Percentiles rank a stretch among this genome's conserved stretches.
phyloP scores from a whole-genome alignment of 176 grass and related monocot genomes.

The Phragmites australis region DNA sequence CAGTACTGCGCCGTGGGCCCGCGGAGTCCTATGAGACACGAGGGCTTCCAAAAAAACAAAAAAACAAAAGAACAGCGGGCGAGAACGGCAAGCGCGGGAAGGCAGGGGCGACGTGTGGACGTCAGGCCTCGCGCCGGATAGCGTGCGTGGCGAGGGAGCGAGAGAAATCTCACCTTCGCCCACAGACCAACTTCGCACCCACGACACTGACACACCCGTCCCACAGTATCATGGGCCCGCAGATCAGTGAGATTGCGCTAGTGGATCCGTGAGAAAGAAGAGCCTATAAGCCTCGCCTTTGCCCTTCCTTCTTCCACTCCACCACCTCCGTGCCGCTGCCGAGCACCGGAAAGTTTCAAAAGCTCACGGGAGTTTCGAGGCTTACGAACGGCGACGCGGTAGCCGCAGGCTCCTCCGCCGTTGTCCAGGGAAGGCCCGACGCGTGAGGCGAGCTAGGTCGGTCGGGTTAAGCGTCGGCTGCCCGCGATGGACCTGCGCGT shows the following conservation, averaged over 20 bases:
- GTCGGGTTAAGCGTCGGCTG: background rate
- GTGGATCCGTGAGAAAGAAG: too few relatives aligned
- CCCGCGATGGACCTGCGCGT: conserved; percentile 44
- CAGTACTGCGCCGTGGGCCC: background rate
- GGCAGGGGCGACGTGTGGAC: conserved; percentile 50
- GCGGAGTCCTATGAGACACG: background rate
- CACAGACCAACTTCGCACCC: rapidly evolving
- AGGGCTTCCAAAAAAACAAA: conserved; percentile 12
- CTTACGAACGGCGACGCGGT: too few relatives aligned
- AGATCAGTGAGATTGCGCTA: rapidly evolving
- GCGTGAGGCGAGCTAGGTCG: background rate
- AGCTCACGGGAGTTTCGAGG: conserved; percentile 24
- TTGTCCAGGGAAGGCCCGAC: background rate
- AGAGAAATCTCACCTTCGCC: background rate
- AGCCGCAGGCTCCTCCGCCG: conserved; percentile 1
- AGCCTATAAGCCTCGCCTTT: too few relatives aligned
- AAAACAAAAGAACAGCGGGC: background rate
- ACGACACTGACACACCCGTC: background rate
- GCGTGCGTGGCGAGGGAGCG: conserved; percentile 18
- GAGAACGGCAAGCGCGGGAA: background rate
- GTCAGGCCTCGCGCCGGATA: conserved; percentile 46
- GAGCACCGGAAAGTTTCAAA: conserved; percentile 9
- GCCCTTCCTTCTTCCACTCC: background rate
- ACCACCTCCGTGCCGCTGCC: background rate
- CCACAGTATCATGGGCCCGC: rapidly evolving